Evolutionary conservation across 1,284 basidiomycete genomes (phyloP).

Genomic region (Blastosporella zonata): DNA sequence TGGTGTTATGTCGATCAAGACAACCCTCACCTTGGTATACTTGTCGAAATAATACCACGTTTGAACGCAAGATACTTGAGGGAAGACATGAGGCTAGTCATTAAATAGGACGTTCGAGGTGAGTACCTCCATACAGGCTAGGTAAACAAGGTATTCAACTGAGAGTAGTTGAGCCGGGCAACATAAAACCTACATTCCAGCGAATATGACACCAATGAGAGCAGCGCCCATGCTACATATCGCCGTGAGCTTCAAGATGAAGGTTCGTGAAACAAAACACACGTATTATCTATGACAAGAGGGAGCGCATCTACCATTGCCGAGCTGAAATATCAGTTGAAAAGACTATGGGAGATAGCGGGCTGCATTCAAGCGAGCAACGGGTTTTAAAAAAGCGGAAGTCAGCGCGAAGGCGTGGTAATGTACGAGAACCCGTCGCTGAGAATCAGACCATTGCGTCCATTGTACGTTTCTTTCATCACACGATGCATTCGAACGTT

Average conservation of each 20-base stretch:
- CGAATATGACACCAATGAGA: conserved; percentile 46
- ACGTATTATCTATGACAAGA: conserved; percentile 29
- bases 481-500: conserved; percentile 16
- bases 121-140: conserved; percentile 48
- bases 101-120: background rate
- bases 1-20: background rate
- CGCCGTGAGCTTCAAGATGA: background rate
- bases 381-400: conserved; percentile 22
- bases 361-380: conserved; percentile 11
- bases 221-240: conserved; percentile 42
- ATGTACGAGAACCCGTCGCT: conserved; percentile 21
- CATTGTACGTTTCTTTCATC: conserved; percentile 20
- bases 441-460: conserved; percentile 15
- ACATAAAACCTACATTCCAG: conserved; percentile 38
- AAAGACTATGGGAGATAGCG: conserved; percentile 11
- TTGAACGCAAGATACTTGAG: conserved; percentile 50
- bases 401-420: conserved; percentile 13
- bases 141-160: conserved; percentile 9
- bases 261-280: conserved; percentile 11
- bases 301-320: conserved; percentile 15
- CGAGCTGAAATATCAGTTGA: background rate
- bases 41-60: conserved; percentile 52
- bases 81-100: background rate
- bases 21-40: conserved; percentile 35
- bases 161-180: background rate